These are phyloP conservation scores for Ustilago esculenta DNA, from an alignment of 1,284 basidiomycete species.

Conservation along the genomic window DNA sequence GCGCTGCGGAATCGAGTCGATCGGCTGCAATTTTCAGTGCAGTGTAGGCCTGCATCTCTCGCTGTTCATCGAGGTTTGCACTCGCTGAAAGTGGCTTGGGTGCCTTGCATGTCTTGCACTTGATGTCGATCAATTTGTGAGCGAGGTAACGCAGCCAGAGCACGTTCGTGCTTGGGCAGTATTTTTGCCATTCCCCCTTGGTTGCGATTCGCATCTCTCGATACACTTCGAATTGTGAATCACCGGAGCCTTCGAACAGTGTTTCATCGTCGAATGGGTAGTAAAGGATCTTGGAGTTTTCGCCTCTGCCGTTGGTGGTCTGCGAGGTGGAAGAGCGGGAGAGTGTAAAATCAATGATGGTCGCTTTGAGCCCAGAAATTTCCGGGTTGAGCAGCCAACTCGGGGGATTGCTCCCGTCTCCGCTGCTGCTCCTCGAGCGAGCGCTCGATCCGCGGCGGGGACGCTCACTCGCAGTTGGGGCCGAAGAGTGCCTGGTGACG, in stretches of 20 bases:
- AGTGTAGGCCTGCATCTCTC: slow-evolving; percentile 10
- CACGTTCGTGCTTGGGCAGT: slow-evolving; percentile 83
- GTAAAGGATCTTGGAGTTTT: slow-evolving; percentile 33
- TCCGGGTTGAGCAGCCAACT: slow-evolving; percentile 59
- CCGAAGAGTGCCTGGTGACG: neutral
- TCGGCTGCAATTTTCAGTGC: slow-evolving; percentile 3
- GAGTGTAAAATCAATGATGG: slow-evolving; percentile 92
- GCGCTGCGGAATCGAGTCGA: slow-evolving; percentile 12
- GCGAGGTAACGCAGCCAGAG: slow-evolving; percentile 87
- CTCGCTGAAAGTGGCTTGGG: slow-evolving; percentile 2
- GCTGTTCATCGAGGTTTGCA: neutral
- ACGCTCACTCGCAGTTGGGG: no score
- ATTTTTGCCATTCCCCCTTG: slow-evolving; percentile 75
- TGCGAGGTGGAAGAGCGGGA: slow-evolving; percentile 71
- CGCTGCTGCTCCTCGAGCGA: neutral
- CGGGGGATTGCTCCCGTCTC: neutral
- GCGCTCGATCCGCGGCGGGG: neutral
- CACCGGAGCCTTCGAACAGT: slow-evolving; percentile 75
- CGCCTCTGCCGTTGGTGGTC: slow-evolving; percentile 8
- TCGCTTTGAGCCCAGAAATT: slow-evolving; percentile 75
- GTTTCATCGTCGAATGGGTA: slow-evolving; percentile 65
- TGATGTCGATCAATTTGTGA: slow-evolving; percentile 73
- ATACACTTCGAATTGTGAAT: slow-evolving; percentile 94
- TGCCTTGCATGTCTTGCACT: slow-evolving; percentile 12
- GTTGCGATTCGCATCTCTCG: slow-evolving; percentile 80